Percentiles rank a stretch among this genome's conserved stretches.
phyloP scores from a whole-genome alignment of 768 basidiomycete species.

The Lactarius evosmus region DNA sequence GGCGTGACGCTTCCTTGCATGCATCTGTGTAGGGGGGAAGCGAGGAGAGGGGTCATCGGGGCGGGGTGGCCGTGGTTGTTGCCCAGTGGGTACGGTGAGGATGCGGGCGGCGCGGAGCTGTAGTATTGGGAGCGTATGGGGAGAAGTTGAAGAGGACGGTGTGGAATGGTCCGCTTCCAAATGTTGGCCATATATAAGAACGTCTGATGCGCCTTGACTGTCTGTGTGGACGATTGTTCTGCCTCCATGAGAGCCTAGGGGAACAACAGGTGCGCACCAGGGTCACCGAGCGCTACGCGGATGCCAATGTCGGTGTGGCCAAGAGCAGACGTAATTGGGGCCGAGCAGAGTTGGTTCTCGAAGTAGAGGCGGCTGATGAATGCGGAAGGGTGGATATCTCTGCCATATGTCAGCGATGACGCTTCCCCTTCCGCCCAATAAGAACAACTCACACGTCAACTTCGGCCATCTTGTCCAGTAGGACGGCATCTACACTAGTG shows the following conservation, averaged over 20 bases:
- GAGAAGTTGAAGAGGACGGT: conserved; percentile 28
- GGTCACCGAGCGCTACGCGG: conserved; percentile 68
- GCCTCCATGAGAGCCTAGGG: neutral
- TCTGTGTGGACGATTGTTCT: conserved; percentile 37
- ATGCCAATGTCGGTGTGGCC: conserved; percentile 53
- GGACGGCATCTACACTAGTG: conserved; percentile 51
- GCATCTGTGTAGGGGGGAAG: conserved; percentile 45
- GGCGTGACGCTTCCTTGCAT: conserved; percentile 31
- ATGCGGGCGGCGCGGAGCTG: conserved; percentile 58
- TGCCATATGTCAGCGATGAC: conserved; percentile 31
- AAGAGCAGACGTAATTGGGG: conserved; percentile 36
- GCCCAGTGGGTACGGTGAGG: conserved; percentile 40
- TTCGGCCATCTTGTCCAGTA: conserved; percentile 56
- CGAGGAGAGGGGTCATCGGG: conserved; percentile 82
- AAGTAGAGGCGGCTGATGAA: conserved; percentile 62
- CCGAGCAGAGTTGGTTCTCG: conserved; percentile 63
- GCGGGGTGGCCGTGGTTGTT: conserved; percentile 46
- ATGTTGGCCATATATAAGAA: conserved; percentile 52
- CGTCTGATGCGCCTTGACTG: conserved; percentile 66
- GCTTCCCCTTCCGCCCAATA: neutral
- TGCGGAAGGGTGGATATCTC: conserved; percentile 69
- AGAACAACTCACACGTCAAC: conserved; percentile 43
- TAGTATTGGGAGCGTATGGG: conserved; percentile 34
- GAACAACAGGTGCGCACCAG: conserved; percentile 42
- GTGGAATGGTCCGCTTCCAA: conserved; percentile 23